Evolutionary conservation across 2,329 filamentous ascomycete species (phyloP), one percentile per base, ranked within the genome.

Genomic region (Onygenales sp.): DNA sequence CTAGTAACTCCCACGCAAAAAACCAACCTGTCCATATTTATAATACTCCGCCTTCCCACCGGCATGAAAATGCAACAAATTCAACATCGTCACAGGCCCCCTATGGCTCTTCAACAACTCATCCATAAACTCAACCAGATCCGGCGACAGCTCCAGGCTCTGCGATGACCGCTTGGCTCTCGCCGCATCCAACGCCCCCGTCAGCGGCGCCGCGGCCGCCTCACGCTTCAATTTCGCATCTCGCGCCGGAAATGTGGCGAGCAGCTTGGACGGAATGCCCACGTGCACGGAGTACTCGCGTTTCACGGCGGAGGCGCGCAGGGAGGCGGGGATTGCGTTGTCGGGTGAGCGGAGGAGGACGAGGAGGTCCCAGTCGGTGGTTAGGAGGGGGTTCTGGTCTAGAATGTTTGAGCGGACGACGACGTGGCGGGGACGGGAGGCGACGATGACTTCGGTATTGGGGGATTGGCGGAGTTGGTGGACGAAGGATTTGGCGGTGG

Each of bases 61-160:
- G 0, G 65, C 69, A 43, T 72, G 72, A 67, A 85, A 85, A 41
- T 80, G 72, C 4, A 85, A 72, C 2, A 85, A 68, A 56, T 85
- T 85, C 41, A 85, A 71, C 82, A 85, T 85, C 1, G 78, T 80
- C 1, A 84, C 77, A 0, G 82, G 67, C 2, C 61, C 76, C 7
- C 63, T 50, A 64, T 68, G 63, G 61, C 61, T 57, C 54, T 36
- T 57, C 47, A 17, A 59, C 21, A 71, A 58, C 11, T 56, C 36
- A 10, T 60, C 55, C 63, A 82, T 78, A 75, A 81, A 85, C 0
- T 60, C 41, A 10, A 72, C 61, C 0, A 85, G 64, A 3, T 78
- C 75, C 0, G 72, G 63, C 13, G 75, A 77, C 7, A 84, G 64
- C 60, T 84, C 80, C 0, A 85, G 72, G 17, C 74, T 73, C 64